These are phyloP conservation scores for Rubia yunnanensis DNA, from an alignment of 257 asterid species.

Conservation along the genomic window DNA sequence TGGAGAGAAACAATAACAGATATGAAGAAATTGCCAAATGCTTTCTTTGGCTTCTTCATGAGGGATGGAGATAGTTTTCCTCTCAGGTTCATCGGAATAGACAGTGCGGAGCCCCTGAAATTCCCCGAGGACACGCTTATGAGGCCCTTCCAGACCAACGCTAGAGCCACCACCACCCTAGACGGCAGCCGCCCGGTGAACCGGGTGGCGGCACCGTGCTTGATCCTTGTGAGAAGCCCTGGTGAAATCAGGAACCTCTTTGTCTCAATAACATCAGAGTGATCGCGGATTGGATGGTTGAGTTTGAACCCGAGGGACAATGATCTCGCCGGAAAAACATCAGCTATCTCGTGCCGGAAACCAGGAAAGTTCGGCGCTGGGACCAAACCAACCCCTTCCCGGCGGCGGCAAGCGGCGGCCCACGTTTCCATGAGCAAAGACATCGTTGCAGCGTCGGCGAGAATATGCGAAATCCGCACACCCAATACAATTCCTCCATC, in stretches of 20 bases:
- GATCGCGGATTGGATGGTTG: background rate
- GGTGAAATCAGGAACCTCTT: background rate
- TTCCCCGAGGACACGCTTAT: background rate
- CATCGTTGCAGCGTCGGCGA: slow-evolving; percentile 3
- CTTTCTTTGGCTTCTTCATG: background rate
- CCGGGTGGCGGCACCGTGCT: background rate
- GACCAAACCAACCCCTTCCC: background rate
- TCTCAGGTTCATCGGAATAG: background rate
- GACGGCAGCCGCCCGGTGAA: background rate
- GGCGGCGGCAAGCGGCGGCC: slow-evolving; percentile 5
- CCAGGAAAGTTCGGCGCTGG: no score
- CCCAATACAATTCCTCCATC: slow-evolving; percentile 7
- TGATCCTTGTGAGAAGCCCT: background rate
- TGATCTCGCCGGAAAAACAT: background rate
- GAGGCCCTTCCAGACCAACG: background rate
- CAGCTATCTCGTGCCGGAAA: background rate
- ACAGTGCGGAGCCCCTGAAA: background rate
- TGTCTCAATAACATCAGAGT: background rate
- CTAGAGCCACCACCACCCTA: background rate
- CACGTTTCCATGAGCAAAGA: slow-evolving; percentile 4
- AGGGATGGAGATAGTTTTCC: background rate
- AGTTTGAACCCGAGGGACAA: background rate
- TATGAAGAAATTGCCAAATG: background rate
- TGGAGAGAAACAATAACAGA: background rate
- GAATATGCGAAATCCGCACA: slow-evolving; percentile 6